These are phyloP conservation scores for Russula earlei DNA, from an alignment of 768 basidiomycete genomes.

Conservation along the genomic window DNA sequence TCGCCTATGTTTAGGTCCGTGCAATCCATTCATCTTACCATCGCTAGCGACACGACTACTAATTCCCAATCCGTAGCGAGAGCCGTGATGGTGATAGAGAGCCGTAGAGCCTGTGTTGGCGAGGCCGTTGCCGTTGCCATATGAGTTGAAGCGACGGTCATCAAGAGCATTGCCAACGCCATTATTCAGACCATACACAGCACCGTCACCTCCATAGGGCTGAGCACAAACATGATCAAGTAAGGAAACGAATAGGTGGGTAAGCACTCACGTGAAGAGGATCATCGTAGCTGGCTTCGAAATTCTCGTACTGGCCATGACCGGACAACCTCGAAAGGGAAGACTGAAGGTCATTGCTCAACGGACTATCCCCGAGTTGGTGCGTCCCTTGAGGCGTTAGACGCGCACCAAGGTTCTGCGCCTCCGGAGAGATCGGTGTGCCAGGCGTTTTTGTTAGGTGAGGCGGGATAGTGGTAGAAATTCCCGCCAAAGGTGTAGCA, in stretches of 20 bases:
- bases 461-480: constrained; percentile 37
- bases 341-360: constrained; percentile 54
- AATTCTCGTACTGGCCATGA: constrained; percentile 49
- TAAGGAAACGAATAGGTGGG: neutral
- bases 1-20: constrained; percentile 90
- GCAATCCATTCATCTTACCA: constrained; percentile 80
- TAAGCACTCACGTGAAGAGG: constrained; percentile 36
- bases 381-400: constrained; percentile 37
- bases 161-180: constrained; percentile 33
- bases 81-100: constrained; percentile 65
- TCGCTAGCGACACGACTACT: constrained; percentile 46
- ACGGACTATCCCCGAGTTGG: constrained; percentile 40
- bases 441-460: constrained; percentile 59
- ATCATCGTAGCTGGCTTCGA: constrained; percentile 51
- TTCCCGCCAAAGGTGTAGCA: constrained; percentile 59
- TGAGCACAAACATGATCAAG: constrained; percentile 20
- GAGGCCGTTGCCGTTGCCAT: constrained; percentile 30
- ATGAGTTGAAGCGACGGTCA: constrained; percentile 43
- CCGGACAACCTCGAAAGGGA: constrained; percentile 60
- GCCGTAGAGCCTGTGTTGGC: constrained; percentile 55
- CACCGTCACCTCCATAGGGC: constrained; percentile 48
- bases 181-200: constrained; percentile 32
- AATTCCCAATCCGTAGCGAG: constrained; percentile 65
- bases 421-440: constrained; percentile 54
- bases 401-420: constrained; percentile 53